phyloP scores from a whole-genome alignment of 768 basidiomycete genomes.

The Suillus luteus region DNA sequence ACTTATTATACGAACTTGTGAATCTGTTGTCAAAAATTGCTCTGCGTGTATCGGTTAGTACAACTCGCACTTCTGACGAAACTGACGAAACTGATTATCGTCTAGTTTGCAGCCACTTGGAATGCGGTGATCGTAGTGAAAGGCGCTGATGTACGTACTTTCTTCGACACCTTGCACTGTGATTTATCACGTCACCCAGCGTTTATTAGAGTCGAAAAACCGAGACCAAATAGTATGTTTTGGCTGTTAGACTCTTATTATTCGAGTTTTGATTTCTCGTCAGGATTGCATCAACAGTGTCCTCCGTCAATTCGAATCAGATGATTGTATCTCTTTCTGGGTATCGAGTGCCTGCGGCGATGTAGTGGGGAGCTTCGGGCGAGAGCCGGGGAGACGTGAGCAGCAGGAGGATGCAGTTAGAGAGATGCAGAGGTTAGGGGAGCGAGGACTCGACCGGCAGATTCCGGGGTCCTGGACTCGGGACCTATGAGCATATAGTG shows the following conservation, averaged over 20 bases:
- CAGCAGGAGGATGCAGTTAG: too few species aligned
- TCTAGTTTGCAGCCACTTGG: conserved; percentile 3
- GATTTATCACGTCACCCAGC: not conserved
- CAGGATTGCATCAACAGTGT: not conserved
- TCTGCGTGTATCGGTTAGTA: not conserved
- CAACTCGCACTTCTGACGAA: not conserved
- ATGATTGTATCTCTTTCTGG: conserved; percentile 7
- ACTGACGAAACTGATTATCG: not conserved
- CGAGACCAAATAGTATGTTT: not conserved
- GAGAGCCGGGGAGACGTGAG: too few species aligned
- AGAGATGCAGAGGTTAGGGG: too few species aligned
- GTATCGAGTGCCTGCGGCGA: not conserved
- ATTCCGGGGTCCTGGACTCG: too few species aligned
- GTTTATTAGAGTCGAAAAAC: not conserved
- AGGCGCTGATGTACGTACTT: not conserved
- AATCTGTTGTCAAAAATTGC: not conserved
- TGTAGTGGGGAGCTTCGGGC: too few species aligned
- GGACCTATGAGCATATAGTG: too few species aligned
- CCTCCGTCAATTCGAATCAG: conserved; percentile 1
- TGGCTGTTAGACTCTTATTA: not conserved
- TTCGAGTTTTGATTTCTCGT: not conserved
- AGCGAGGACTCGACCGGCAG: too few species aligned
- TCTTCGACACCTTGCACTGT: not conserved
- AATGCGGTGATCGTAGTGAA: conserved; percentile 4
- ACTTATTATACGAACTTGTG: too few species aligned